Conservation (phyloP, 305 asterid species). For the Rubia occidens region DNA sequence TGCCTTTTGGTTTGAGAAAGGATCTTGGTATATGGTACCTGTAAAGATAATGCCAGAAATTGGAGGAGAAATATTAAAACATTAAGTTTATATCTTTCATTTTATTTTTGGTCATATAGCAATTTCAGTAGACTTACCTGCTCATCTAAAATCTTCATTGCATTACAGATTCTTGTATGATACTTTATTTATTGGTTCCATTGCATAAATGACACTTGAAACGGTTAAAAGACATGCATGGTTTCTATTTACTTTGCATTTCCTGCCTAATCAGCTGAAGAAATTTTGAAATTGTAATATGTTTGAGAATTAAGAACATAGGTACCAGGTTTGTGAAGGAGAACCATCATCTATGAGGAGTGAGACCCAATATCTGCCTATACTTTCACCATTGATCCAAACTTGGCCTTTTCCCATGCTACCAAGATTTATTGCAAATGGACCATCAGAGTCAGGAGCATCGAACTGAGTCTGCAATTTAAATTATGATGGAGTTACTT, state of each 20-base stretch:
- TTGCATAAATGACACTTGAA: background rate
- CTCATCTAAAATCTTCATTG: background rate
- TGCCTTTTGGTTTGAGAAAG: conserved; percentile 47
- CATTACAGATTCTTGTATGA: background rate
- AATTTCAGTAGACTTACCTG: background rate
- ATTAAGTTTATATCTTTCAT: background rate
- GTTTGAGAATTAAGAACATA: conserved; percentile 4
- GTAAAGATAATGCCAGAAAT: conserved; percentile 2
- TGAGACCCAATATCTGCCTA: conserved; percentile 87
- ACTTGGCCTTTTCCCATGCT: conserved; percentile 89
- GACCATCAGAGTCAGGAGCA: conserved; percentile 59
- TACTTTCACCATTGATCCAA: conserved; percentile 73
- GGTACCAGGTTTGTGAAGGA: conserved; percentile 71
- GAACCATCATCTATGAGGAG: conserved; percentile 41
- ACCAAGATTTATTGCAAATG: conserved; percentile 68
- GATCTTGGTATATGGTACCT: conserved; percentile 90
- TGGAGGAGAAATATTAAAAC: background rate
- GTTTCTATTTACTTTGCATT: background rate
- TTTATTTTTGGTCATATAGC: background rate
- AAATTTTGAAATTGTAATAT: background rate
- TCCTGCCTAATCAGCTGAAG: background rate
- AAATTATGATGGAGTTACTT: background rate
- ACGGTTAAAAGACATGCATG: background rate
- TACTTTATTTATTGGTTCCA: background rate
- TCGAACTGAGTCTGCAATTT: conserved; percentile 45